phyloP scores from a whole-genome alignment of 1,284 basidiomycete genomes.

The Rhodotorula sp. region DNA sequence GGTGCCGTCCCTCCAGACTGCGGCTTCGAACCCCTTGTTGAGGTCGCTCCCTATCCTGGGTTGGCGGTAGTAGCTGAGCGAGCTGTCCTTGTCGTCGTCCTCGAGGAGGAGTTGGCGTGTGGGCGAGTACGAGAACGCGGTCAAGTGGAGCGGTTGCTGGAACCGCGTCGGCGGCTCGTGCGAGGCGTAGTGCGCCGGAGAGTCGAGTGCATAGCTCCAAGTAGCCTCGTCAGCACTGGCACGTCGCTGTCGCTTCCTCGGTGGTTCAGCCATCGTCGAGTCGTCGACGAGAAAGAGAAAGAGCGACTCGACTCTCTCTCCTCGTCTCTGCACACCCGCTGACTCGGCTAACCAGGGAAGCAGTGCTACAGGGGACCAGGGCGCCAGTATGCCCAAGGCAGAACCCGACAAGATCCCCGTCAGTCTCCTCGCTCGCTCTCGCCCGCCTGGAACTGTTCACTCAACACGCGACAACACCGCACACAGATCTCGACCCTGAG shows the following conservation, averaged over 20 bases:
- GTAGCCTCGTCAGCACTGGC: neutral
- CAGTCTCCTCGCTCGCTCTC: neutral
- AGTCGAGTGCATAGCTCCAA: conserved; percentile 2
- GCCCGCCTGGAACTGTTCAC: neutral
- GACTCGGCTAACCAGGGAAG: too few relatives aligned
- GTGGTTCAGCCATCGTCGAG: neutral
- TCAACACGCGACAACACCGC: neutral
- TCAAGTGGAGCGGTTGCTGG: conserved; percentile 62
- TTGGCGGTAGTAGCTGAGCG: conserved; percentile 65
- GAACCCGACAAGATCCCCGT: conserved; percentile 34
- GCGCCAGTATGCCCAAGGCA: conserved; percentile 2
- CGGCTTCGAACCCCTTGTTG: conserved; percentile 55
- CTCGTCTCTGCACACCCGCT: too few relatives aligned
- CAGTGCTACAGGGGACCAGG: neutral
- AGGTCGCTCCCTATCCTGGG: conserved; percentile 57
- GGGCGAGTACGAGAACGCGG: conserved; percentile 63
- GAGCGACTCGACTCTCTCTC: too few relatives aligned
- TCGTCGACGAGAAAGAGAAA: too few relatives aligned
- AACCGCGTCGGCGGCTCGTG: conserved; percentile 53
- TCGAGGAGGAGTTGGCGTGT: conserved; percentile 46
- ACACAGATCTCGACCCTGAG: conserved; percentile 25
- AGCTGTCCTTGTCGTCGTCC: conserved; percentile 53
- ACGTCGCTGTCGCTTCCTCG: conserved; percentile 4
- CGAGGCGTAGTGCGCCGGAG: conserved; percentile 14
- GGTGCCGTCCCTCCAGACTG: conserved; percentile 65